Evolutionary conservation across 371 early-diverging fungal genomes (phyloP).

Genomic region (Chytridium lagenaria): DNA sequence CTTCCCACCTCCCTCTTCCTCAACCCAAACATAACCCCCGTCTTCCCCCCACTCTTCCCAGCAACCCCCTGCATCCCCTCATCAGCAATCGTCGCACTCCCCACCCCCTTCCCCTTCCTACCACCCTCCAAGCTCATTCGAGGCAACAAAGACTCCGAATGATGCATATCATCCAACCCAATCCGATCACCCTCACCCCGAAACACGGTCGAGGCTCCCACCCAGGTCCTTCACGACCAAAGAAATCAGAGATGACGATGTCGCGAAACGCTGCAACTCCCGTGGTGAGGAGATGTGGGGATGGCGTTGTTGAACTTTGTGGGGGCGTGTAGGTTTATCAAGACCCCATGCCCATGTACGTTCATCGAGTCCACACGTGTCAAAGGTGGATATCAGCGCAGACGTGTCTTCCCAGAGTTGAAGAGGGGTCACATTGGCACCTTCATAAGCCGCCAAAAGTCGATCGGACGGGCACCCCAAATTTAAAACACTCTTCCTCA

Average conservation of each 20-base stretch:
- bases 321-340: not conserved
- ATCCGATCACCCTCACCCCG: not conserved
- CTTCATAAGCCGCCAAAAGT: not conserved
- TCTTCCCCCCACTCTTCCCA: not conserved
- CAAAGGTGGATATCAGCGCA: not conserved
- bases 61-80: not conserved
- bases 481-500: not conserved
- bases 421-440: not conserved
- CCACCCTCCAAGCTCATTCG: not conserved
- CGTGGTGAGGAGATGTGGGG: not conserved
- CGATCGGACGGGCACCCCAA: not conserved
- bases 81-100: not conserved
- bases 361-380: not conserved
- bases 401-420: not conserved
- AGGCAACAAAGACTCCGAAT: not conserved
- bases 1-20: not conserved
- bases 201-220: not conserved
- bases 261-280: not conserved
- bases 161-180: not conserved
- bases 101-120: not conserved
- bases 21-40: not conserved
- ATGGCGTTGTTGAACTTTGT: not conserved
- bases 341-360: not conserved
- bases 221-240: constrained; percentile 1
- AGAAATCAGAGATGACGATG: not conserved